Percentiles rank a stretch among this genome's conserved stretches.
phyloP scores from a whole-genome alignment of 495 filamentous ascomycete genomes.

The Daldinia vernicosa region DNA sequence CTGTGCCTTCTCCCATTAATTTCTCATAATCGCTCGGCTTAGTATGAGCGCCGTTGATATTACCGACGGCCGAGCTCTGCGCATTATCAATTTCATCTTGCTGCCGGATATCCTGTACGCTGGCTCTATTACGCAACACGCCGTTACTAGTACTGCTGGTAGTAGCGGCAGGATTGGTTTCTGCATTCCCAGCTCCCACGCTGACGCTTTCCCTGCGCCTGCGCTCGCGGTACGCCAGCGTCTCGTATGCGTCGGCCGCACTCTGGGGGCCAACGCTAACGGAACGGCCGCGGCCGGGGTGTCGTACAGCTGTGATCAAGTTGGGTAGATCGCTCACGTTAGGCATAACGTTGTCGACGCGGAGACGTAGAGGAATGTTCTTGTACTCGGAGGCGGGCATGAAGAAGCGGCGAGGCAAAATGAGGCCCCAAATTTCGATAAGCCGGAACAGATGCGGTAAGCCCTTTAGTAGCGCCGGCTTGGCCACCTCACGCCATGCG shows the following conservation, averaged over 20 bases:
- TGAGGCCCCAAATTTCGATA: constrained; percentile 79
- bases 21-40: constrained; percentile 69
- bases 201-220: constrained; percentile 77
- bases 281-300: constrained; percentile 75
- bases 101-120: constrained; percentile 31
- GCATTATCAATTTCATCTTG: constrained; percentile 15
- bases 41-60: background rate
- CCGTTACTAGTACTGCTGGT: constrained; percentile 27
- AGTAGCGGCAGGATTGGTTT: background rate
- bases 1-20: constrained; percentile 72
- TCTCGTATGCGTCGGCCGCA: constrained; percentile 94
- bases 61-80: background rate
- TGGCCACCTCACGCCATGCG: constrained; percentile 86
- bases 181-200: background rate
- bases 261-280: constrained; percentile 95
- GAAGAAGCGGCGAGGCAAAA: constrained; percentile 86
- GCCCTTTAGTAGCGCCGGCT: constrained; percentile 77
- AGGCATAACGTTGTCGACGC: constrained; percentile 87
- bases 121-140: constrained; percentile 24
- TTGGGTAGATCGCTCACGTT: constrained; percentile 83
- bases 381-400: constrained; percentile 90
- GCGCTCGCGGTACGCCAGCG: constrained; percentile 89
- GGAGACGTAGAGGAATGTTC: constrained; percentile 76
- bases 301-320: constrained; percentile 78
- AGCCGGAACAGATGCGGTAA: constrained; percentile 89